These are phyloP conservation scores for Harringtonia lauricola DNA, from an alignment of 2,329 filamentous ascomycete species.

Conservation along the genomic window DNA sequence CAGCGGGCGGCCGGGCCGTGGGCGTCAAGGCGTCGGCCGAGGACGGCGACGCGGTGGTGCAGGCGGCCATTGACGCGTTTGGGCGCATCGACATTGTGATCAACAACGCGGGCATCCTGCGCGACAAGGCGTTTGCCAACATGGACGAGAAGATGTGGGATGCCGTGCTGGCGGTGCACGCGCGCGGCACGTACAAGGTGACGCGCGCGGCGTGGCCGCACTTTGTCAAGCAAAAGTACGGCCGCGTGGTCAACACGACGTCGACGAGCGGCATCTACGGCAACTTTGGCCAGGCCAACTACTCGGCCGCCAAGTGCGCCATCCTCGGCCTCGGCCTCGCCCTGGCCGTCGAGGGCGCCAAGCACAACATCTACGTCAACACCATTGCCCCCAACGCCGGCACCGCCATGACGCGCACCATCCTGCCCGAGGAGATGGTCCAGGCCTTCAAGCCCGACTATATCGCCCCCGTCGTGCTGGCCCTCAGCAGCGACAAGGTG, in stretches of 20 bases:
- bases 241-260: slow-evolving; percentile 91
- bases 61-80: slow-evolving; percentile 85
- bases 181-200: slow-evolving; percentile 90
- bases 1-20: slow-evolving; percentile 77
- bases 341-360: slow-evolving; percentile 82
- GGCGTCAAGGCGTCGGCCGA: slow-evolving; percentile 90
- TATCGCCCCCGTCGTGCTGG: slow-evolving; percentile 83
- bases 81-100: slow-evolving; percentile 90
- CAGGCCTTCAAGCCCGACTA: slow-evolving; percentile 99
- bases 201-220: slow-evolving; percentile 97
- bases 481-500: slow-evolving; percentile 75
- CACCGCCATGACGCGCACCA: slow-evolving; percentile 85
- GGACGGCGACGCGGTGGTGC: slow-evolving; percentile 83
- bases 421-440: slow-evolving; percentile 94
- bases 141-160: slow-evolving; percentile 96
- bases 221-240: slow-evolving; percentile 98
- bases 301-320: slow-evolving; percentile 80
- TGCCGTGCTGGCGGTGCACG: slow-evolving; percentile 81
- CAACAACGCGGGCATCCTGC: slow-evolving; percentile 96
- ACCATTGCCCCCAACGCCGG: slow-evolving; percentile 96
- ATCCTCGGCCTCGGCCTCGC: slow-evolving; percentile 94
- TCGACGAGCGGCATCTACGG: slow-evolving; percentile 97
- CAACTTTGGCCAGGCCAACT: slow-evolving; percentile 98
- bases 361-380: slow-evolving; percentile 98
- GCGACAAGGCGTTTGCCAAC: slow-evolving; percentile 95